Conservation (phyloP, 2,329 filamentous ascomycete genomes). For the Beauveria sp. region DNA sequence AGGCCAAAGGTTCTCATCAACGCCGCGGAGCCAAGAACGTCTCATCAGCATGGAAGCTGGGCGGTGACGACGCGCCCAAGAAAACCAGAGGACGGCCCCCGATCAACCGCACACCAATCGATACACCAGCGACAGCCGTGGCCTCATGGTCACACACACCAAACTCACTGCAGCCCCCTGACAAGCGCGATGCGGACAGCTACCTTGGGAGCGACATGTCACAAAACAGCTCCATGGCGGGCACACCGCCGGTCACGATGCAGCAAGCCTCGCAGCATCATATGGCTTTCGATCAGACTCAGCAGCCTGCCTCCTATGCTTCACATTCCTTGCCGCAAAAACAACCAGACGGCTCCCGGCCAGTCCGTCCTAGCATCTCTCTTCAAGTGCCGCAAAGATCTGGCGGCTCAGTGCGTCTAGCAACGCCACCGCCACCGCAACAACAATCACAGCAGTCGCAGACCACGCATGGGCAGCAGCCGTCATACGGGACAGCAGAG, state of each 20-base stretch:
- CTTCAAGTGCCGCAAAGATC: conserved; percentile 42
- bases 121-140: conserved; percentile 63
- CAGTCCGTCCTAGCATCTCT: conserved; percentile 31
- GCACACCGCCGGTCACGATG: conserved; percentile 55
- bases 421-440: conserved; percentile 44
- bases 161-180: not conserved
- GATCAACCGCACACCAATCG: conserved; percentile 51
- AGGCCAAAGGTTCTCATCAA: conserved; percentile 33
- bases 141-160: conserved; percentile 36
- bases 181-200: not conserved
- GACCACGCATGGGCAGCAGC: not conserved
- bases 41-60: conserved; percentile 80
- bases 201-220: not conserved
- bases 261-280: conserved; percentile 24
- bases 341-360: conserved; percentile 14
- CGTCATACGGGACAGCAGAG: not conserved
- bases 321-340: not conserved
- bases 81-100: conserved; percentile 77
- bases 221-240: conserved; percentile 44
- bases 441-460: not conserved
- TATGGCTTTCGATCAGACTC: not conserved
- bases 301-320: not conserved
- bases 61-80: conserved; percentile 51
- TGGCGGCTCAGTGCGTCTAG: conserved; percentile 53
- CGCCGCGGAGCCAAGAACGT: conserved; percentile 77